Evolutionary conservation across 208 protist genomes (phyloP), one percentile per base, ranked within the genome.

Genomic region (Wallacemonas collosoma): DNA sequence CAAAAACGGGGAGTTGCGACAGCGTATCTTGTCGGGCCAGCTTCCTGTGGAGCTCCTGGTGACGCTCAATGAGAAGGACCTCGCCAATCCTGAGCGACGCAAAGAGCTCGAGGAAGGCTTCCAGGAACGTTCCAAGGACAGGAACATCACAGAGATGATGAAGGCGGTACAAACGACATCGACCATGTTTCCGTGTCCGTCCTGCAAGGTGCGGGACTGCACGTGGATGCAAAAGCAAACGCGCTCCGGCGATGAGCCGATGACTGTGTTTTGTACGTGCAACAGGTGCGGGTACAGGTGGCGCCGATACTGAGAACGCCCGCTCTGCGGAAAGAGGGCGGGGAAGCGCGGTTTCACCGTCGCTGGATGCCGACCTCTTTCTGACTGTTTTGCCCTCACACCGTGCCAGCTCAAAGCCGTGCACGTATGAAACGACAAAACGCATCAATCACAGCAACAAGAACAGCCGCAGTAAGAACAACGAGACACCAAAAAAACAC

Each of bases 161-260:
- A 94, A 94, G 67, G 88, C 88, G 6, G 77, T 63, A 48, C 60
- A 80, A 40, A 93, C 88, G 9, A 88, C 77, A 39, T 95, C 93
- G 14, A 92, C 77, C 35, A 78, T 98, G 50, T 98, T 97, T 81
- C 71, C 71, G 14, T 98, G 95, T 68, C 85, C 88, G 7, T 77
- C 81, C 43, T 99, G 98, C 72, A 84, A 85, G 6, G 70, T 89
- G 43, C 72, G 79, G 8, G 78, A 93, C 56, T 98, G 96, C 43
- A 94, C 88, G 56, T 99, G 91, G 87, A 86, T 83, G 57, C 92
- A 99, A 77, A 87, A 97, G 82, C 98, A 99, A 80, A 99, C 95
- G 9, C 93, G 98, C 61, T 98, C 94, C 4, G 98, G 89, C 1
- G 98, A 99, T 93, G 98, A 99, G 82, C 98, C 98, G 14, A 99